phyloP scores from a whole-genome alignment of 2,329 filamentous ascomycete species.

The Juglanconis oblonga region DNA sequence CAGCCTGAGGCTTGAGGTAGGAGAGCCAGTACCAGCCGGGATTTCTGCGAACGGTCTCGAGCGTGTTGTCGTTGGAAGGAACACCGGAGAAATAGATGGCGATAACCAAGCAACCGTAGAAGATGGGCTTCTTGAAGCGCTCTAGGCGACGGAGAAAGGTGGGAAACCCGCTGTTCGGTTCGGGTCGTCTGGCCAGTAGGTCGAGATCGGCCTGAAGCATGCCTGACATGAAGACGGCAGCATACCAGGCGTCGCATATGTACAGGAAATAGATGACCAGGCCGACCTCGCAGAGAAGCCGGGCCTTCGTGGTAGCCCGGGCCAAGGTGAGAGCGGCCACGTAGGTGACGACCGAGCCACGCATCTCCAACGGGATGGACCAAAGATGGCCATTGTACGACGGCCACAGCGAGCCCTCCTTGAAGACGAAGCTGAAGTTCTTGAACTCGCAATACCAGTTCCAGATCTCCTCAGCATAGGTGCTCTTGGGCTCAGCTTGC shows the following conservation, averaged over 20 bases:
- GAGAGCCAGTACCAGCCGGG: slow-evolving; percentile 61
- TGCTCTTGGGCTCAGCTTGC: slow-evolving; percentile 1
- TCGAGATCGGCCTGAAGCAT: slow-evolving; percentile 63
- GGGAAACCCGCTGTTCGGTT: slow-evolving; percentile 46
- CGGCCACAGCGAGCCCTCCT: slow-evolving; percentile 2
- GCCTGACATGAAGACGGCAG: slow-evolving; percentile 57
- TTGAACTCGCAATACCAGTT: slow-evolving; percentile 10
- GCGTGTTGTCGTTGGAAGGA: slow-evolving; percentile 47
- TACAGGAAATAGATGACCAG: slow-evolving; percentile 66
- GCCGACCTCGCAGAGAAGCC: slow-evolving; percentile 49
- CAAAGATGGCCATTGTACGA: slow-evolving; percentile 11
- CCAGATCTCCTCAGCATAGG: slow-evolving; percentile 1
- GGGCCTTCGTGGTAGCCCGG: slow-evolving; percentile 49
- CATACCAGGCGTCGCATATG: slow-evolving; percentile 62
- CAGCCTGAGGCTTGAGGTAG: slow-evolving; percentile 61
- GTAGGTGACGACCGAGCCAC: slow-evolving; percentile 10
- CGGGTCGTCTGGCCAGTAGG: slow-evolving; percentile 39
- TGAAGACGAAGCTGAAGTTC: slow-evolving; percentile 9
- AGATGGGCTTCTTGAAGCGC: slow-evolving; percentile 48
- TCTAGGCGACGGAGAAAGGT: slow-evolving; percentile 42
- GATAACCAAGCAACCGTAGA: slow-evolving; percentile 47
- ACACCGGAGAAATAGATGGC: slow-evolving; percentile 60
- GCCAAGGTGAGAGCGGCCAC: slow-evolving; percentile 51
- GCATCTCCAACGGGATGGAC: slow-evolving; percentile 10
- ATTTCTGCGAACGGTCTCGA: slow-evolving; percentile 48